phyloP scores from a whole-genome alignment of 108 stramenopile genomes.

The Fragilaria crotonensis region DNA sequence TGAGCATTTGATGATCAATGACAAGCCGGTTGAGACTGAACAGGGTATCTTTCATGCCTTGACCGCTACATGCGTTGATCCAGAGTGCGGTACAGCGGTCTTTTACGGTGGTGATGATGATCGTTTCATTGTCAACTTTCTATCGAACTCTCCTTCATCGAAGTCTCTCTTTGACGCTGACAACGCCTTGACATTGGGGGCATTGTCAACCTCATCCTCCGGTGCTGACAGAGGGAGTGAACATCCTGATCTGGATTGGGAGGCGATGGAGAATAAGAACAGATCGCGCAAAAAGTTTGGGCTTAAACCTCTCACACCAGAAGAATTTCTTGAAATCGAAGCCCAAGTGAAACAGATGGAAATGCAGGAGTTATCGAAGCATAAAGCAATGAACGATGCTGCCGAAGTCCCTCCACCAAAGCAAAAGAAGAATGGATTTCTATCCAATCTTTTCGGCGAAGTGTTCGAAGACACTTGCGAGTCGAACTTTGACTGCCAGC shows the following conservation, averaged over 20 bases:
- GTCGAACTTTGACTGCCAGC: conserved; percentile 68
- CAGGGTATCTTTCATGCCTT: conserved; percentile 63
- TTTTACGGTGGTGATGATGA: conserved; percentile 6
- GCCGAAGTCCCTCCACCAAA: conserved; percentile 20
- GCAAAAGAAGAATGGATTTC: conserved; percentile 33
- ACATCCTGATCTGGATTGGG: conserved; percentile 10
- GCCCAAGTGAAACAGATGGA: conserved; percentile 50
- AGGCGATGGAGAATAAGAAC: conserved; percentile 61
- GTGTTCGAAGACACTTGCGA: conserved; percentile 69
- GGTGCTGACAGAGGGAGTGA: not conserved
- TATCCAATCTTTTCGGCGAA: conserved; percentile 61
- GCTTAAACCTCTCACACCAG: conserved; percentile 55
- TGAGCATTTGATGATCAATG: conserved; percentile 65
- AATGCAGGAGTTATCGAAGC: conserved; percentile 39
- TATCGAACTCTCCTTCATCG: not conserved
- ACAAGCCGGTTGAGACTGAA: conserved; percentile 44
- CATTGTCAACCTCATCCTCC: not conserved
- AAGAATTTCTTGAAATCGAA: conserved; percentile 64
- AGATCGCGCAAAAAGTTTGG: conserved; percentile 65
- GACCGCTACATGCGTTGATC: conserved; percentile 19
- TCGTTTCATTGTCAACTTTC: conserved; percentile 1
- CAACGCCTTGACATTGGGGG: not conserved
- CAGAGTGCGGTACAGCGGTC: conserved; percentile 16
- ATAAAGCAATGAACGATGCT: conserved; percentile 5
- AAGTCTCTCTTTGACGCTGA: not conserved